Percentiles rank a stretch among this genome's conserved stretches.
Conservation (phyloP, 148 eudicot genomes). For the Heliosperma pusillum region DNA sequence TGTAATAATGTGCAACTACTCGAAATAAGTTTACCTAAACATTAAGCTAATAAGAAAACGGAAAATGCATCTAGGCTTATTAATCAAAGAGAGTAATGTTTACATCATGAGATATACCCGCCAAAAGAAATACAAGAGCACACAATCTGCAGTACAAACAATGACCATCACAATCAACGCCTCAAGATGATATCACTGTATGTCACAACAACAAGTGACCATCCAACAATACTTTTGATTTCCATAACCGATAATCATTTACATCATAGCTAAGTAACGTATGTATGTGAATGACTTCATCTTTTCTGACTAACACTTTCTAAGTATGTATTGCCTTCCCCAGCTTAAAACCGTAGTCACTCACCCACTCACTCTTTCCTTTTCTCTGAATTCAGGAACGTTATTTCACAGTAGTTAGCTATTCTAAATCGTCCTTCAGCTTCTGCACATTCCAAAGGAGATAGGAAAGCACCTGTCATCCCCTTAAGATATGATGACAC, state of each 20-base stretch:
- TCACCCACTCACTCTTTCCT: constrained; percentile 45
- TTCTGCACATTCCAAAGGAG: constrained; percentile 39
- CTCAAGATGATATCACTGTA: constrained; percentile 16
- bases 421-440: constrained; percentile 49
- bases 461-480: background rate
- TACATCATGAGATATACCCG: background rate
- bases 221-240: background rate
- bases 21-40: too few species aligned
- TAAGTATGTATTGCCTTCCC: too few species aligned
- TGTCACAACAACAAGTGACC: background rate
- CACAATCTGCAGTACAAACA: background rate
- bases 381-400: constrained; percentile 43
- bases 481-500: background rate
- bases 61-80: background rate
- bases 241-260: background rate
- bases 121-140: background rate
- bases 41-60: too few species aligned
- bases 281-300: too few species aligned
- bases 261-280: too few species aligned
- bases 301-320: too few species aligned
- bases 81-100: background rate
- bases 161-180: background rate
- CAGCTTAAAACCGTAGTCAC: too few species aligned
- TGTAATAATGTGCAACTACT: too few species aligned
- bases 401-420: constrained; percentile 55